phyloP scores from a whole-genome alignment of 2,329 filamentous ascomycete genomes.

The Endoconidiophora laricicola region DNA sequence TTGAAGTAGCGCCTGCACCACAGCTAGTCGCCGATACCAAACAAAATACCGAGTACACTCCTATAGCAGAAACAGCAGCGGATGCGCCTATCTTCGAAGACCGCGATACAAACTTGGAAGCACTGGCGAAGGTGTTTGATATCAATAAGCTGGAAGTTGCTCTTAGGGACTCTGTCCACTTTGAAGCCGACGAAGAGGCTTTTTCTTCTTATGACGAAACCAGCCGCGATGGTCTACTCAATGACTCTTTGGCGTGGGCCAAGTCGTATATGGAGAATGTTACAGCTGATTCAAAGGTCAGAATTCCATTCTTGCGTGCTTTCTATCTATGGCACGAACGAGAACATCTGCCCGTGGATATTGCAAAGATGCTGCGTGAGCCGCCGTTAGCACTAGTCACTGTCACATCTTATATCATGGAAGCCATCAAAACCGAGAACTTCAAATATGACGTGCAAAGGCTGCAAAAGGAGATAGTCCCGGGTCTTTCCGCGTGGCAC shows the following conservation, averaged over 20 bases:
- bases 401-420: constrained; percentile 41
- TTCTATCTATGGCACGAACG: constrained; percentile 50
- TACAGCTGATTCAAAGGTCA: not conserved
- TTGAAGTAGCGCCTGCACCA: too few relatives aligned
- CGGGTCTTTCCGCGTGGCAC: constrained; percentile 9
- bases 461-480: constrained; percentile 29
- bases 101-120: constrained; percentile 8
- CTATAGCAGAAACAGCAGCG: not conserved
- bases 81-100: constrained; percentile 7
- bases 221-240: not conserved
- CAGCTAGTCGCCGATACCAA: not conserved
- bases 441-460: constrained; percentile 32
- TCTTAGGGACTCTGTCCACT: constrained; percentile 15
- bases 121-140: constrained; percentile 7
- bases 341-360: constrained; percentile 28
- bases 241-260: not conserved
- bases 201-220: not conserved
- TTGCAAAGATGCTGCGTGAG: constrained; percentile 40
- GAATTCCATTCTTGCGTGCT: constrained; percentile 29
- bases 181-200: constrained; percentile 16
- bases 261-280: not conserved
- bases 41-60: too few relatives aligned
- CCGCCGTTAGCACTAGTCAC: constrained; percentile 41
- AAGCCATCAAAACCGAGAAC: constrained; percentile 33
- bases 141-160: constrained; percentile 7